Percentiles rank a stretch among this genome's conserved stretches.
These are phyloP conservation scores for Ogataea saltuana DNA, from an alignment of 805 yeast genomes.

Conservation along the genomic window DNA sequence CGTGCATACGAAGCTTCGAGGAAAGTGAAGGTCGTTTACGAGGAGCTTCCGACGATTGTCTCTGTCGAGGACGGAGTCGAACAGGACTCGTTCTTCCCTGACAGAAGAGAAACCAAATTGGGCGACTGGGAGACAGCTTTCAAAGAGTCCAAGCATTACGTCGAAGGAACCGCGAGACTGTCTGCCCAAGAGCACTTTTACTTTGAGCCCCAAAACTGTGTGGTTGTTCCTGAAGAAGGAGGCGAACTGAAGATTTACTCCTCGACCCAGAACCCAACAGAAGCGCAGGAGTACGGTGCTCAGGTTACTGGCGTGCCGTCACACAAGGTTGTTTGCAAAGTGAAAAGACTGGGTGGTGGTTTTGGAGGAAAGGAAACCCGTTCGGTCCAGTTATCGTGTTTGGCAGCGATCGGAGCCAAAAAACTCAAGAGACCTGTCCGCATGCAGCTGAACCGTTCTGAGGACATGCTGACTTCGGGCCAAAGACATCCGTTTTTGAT, in stretches of 20 bases:
- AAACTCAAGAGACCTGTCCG: conserved; percentile 45
- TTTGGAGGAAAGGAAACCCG: conserved; percentile 52
- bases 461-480: conserved; percentile 48
- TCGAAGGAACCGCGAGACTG: conserved; percentile 41
- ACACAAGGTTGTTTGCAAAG: conserved; percentile 41
- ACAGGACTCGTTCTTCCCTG: conserved; percentile 41
- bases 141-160: conserved; percentile 31
- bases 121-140: conserved; percentile 45
- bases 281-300: conserved; percentile 45
- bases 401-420: conserved; percentile 44
- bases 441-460: conserved; percentile 41
- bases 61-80: conserved; percentile 46
- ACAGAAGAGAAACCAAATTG: conserved; percentile 35
- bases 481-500: conserved; percentile 49
- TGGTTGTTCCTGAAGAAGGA: conserved; percentile 47
- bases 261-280: conserved; percentile 47
- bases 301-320: conserved; percentile 45
- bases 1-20: conserved; percentile 45
- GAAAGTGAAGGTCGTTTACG: conserved; percentile 43
- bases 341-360: conserved; percentile 50
- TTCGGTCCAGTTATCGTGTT: conserved; percentile 39
- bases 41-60: conserved; percentile 41
- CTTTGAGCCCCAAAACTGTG: conserved; percentile 46
- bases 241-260: conserved; percentile 47
- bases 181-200: conserved; percentile 54